These are phyloP conservation scores for Cystoderma amianthinum DNA, from an alignment of 768 basidiomycete genomes.

Conservation along the genomic window DNA sequence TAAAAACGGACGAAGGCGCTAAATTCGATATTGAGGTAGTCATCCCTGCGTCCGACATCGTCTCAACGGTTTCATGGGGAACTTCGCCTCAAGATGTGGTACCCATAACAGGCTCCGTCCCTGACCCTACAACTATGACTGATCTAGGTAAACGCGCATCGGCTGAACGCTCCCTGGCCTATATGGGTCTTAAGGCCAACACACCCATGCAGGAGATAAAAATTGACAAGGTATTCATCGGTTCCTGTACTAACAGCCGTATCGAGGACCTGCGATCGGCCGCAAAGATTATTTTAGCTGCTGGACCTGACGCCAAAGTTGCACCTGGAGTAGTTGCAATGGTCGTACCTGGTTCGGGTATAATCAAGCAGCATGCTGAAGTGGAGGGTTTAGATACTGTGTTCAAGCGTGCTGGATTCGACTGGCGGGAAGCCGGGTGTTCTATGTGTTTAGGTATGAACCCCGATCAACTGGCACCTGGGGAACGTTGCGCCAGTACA, in stretches of 20 bases:
- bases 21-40: slow-evolving; percentile 79
- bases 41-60: slow-evolving; percentile 78
- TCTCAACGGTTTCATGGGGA: slow-evolving; percentile 90
- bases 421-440: slow-evolving; percentile 93
- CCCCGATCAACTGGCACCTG: slow-evolving; percentile 80
- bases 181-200: slow-evolving; percentile 82
- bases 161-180: slow-evolving; percentile 69
- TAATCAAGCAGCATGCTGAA: slow-evolving; percentile 89
- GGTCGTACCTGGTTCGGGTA: slow-evolving; percentile 88
- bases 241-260: slow-evolving; percentile 91
- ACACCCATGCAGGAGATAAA: slow-evolving; percentile 73
- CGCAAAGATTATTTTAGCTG: slow-evolving; percentile 68
- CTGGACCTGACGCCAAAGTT: slow-evolving; percentile 68
- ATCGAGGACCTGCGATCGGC: slow-evolving; percentile 91
- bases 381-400: slow-evolving; percentile 81
- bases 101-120: slow-evolving; percentile 75
- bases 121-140: slow-evolving; percentile 61
- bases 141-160: slow-evolving; percentile 63
- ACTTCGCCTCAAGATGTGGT: slow-evolving; percentile 88
- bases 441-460: slow-evolving; percentile 98
- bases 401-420: slow-evolving; percentile 88
- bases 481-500: slow-evolving; percentile 84
- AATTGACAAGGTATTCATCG: slow-evolving; percentile 89
- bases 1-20: slow-evolving; percentile 75
- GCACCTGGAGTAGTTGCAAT: slow-evolving; percentile 74